Evolutionary conservation across 129 eudicot species (phyloP).

Genomic region (Heracleum sosnowskyi): DNA sequence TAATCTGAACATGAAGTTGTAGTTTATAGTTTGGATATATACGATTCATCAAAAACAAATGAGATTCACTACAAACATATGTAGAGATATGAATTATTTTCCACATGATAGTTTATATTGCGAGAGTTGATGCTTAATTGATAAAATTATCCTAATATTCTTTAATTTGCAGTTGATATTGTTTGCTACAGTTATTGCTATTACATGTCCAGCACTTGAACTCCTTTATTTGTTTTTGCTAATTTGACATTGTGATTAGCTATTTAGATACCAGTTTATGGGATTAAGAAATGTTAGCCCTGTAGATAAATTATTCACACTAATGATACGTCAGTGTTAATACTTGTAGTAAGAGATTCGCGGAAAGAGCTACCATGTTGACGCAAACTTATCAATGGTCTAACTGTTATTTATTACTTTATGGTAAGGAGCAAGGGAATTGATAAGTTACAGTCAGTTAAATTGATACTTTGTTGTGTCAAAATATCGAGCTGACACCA

Average conservation of each 20-base stretch:
- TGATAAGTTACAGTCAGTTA: neutral
- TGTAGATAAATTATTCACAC: neutral
- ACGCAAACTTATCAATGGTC: neutral
- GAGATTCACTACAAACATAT: no score
- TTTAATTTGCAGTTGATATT: neutral
- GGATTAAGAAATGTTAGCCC: neutral
- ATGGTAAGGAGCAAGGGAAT: neutral
- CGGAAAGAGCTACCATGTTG: neutral
- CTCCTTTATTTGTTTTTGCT: neutral
- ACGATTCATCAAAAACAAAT: no score
- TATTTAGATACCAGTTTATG: neutral
- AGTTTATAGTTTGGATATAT: no score
- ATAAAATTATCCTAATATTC: neutral
- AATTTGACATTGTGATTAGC: neutral
- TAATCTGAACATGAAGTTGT: no score
- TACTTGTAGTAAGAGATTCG: neutral
- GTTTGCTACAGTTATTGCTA: neutral
- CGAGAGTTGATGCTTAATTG: no score
- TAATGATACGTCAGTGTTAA: no score
- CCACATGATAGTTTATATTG: no score
- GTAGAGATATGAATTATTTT: no score
- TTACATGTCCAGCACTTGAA: neutral
- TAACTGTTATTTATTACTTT: neutral
- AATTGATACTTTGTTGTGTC: neutral
- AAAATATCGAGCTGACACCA: neutral